Evolutionary conservation across 2,329 filamentous ascomycete genomes (phyloP).

Genomic region (Phoma herbarum): DNA sequence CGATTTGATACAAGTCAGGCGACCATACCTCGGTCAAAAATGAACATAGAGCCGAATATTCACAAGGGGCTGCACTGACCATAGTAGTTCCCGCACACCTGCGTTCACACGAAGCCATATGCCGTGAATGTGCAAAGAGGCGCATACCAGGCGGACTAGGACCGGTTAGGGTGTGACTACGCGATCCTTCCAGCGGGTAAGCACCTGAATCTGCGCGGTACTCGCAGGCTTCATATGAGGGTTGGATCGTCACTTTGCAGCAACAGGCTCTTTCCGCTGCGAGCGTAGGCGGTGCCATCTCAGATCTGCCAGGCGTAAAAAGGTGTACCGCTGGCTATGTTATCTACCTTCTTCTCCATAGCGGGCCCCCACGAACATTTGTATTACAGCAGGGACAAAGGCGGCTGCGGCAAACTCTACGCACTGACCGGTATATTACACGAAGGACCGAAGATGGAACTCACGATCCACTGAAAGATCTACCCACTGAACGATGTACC

Average conservation of each 20-base stretch:
- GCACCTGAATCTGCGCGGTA: constrained; percentile 30
- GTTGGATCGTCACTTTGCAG: constrained; percentile 26
- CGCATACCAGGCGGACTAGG: constrained; percentile 24
- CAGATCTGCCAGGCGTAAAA: constrained; percentile 41
- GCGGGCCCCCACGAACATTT: constrained; percentile 6
- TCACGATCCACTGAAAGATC: constrained; percentile 1
- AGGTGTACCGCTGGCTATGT: constrained; percentile 37
- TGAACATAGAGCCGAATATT: constrained; percentile 2
- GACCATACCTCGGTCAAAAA: neutral
- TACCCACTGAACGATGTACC: too few relatives aligned
- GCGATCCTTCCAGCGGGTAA: constrained; percentile 27
- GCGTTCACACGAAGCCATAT: constrained; percentile 25
- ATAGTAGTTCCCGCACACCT: constrained; percentile 33
- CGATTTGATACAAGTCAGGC: neutral
- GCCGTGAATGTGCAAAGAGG: constrained; percentile 23
- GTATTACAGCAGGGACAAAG: neutral
- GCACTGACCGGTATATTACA: constrained; percentile 25
- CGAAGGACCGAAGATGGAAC: constrained; percentile 1
- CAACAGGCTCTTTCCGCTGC: constrained; percentile 34
- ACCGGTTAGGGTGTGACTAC: constrained; percentile 20
- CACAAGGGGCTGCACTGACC: constrained; percentile 26
- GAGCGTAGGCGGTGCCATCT: constrained; percentile 30
- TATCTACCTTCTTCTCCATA: constrained; percentile 22
- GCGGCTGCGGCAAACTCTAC: constrained; percentile 34
- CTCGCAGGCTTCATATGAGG: constrained; percentile 27